Conservation (phyloP, 495 filamentous ascomycete genomes). For the Aspergillus mulundensis region DNA sequence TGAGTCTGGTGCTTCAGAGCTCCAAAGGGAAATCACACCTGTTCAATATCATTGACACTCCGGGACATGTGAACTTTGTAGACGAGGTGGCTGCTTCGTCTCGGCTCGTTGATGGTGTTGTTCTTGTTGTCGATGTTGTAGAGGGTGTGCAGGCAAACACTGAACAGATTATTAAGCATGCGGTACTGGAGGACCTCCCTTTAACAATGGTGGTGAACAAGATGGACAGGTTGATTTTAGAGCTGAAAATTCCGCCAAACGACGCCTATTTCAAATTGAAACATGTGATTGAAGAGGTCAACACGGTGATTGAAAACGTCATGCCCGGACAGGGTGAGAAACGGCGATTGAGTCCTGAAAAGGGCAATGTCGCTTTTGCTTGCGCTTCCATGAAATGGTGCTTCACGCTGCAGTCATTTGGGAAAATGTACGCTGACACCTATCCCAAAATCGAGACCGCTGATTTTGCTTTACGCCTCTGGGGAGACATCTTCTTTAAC, state of each 20-base stretch:
- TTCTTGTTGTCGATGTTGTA: constrained; percentile 94
- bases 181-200: constrained; percentile 83
- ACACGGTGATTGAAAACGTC: constrained; percentile 86
- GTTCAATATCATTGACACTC: constrained; percentile 91
- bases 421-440: constrained; percentile 90
- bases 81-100: constrained; percentile 90
- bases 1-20: constrained; percentile 85
- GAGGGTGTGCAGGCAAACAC: constrained; percentile 96
- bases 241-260: constrained; percentile 88
- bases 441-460: constrained; percentile 73
- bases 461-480: constrained; percentile 78
- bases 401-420: constrained; percentile 88
- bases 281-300: constrained; percentile 96
- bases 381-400: constrained; percentile 94
- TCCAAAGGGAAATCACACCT: constrained; percentile 94
- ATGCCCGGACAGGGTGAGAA: constrained; percentile 78
- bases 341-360: constrained; percentile 85
- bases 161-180: constrained; percentile 94
- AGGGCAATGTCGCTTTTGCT: constrained; percentile 94
- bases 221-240: constrained; percentile 90
- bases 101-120: constrained; percentile 85
- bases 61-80: constrained; percentile 96
- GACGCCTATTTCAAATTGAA: constrained; percentile 99
- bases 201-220: constrained; percentile 93
- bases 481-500: constrained; percentile 98